Evolutionary conservation across 148 eudicot genomes (phyloP), one percentile per base, ranked within the genome.

Genomic region (Limonium bicolor): DNA sequence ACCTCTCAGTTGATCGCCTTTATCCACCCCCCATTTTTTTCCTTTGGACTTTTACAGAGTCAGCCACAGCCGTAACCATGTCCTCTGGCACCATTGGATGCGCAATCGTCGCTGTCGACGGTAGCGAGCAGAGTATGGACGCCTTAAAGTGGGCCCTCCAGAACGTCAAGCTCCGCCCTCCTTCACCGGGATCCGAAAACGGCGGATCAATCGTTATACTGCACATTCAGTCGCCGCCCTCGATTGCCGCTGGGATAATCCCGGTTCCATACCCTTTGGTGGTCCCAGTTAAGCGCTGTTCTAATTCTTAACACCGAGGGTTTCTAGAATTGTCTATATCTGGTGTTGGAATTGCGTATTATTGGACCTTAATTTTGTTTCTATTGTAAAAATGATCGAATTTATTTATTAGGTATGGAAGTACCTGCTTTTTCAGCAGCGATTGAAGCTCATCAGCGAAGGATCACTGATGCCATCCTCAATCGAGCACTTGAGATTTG

Each of bases 81-180:
- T n/a, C n/a, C n/a, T n/a, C n/a, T n/a, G n/a, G n/a, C n/a, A n/a
- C n/a, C n/a, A n/a, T n/a, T n/a, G n/a, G n/a, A n/a, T 65, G 67
- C 41, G 94, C 76, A 49, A 53, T 84, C 44, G 85, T 79, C 17
- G 64, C 94, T 38, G 88, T 84, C 2, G 94, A 84, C 27, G 85
- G 88, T 6, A 79, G 85, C 49, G 82, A 84, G n/a, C 78, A 73
- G 56, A 79, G 94, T 61, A 84, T 79, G 82, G 56, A 66, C 66
- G 88, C 79, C 23, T 46, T 84, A 14, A 61, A 46, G 7, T 84
- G 94, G 94, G 79, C 88, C 18, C 56, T 73, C 12, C 69, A 69
- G 5, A 84, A 84, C 35, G 68, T 79, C 58, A 64, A 65, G 56
- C 72, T 79, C 43, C 42, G 49, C 41, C 43, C 79, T 2, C 8